Evolutionary conservation across 352 stramenopile genomes (phyloP).

Genomic region (Pythium vanterpoolii): DNA sequence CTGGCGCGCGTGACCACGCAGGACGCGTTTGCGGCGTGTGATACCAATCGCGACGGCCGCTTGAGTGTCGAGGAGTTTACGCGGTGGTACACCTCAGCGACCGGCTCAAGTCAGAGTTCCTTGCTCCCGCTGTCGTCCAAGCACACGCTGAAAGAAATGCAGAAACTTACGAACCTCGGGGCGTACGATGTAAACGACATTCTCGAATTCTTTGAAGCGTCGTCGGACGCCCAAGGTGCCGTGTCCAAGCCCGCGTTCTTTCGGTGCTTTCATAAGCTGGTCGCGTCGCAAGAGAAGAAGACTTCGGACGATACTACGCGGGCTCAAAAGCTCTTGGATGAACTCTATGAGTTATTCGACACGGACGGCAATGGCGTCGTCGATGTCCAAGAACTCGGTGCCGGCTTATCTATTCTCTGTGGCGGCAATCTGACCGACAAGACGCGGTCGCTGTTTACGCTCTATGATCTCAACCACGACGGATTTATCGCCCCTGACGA

Average conservation of each 20-base stretch:
- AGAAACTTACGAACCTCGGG: conserved; percentile 71
- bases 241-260: conserved; percentile 72
- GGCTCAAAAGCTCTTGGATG: conserved; percentile 50
- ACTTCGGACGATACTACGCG: conserved; percentile 38
- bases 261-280: conserved; percentile 54
- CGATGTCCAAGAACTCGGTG: conserved; percentile 83
- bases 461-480: conserved; percentile 84
- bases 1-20: conserved; percentile 64
- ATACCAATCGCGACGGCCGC: conserved; percentile 61
- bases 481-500: conserved; percentile 77
- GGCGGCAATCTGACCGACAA: conserved; percentile 71
- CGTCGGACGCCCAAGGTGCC: conserved; percentile 54
- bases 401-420: conserved; percentile 86
- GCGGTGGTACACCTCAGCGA: conserved; percentile 63
- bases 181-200: conserved; percentile 86
- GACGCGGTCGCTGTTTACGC: conserved; percentile 70
- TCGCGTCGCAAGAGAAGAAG: conserved; percentile 24
- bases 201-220: conserved; percentile 82
- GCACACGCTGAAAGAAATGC: conserved; percentile 66
- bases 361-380: conserved; percentile 73
- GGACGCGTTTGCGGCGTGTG: conserved; percentile 60
- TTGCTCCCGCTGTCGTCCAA: conserved; percentile 33
- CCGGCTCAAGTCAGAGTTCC: not conserved
- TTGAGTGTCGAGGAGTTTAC: conserved; percentile 85
- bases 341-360: conserved; percentile 85